Conservation (phyloP, 371 early-diverging fungal genomes). For the Blakeslea trispora region DNA sequence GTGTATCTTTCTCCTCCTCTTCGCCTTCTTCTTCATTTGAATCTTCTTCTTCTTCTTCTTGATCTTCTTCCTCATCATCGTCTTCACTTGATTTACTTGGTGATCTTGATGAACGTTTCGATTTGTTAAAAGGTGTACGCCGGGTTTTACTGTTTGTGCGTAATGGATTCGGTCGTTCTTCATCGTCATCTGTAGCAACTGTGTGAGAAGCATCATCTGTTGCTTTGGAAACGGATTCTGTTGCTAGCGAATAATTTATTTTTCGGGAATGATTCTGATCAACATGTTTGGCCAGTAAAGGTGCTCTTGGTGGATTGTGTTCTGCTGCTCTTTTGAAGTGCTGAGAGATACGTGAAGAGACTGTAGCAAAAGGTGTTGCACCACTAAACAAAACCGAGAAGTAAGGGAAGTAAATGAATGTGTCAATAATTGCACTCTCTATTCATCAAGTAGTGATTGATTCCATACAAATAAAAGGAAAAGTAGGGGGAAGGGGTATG, state of each 20-base stretch:
- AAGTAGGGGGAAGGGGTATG: too few species aligned
- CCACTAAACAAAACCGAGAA: constrained; percentile 57
- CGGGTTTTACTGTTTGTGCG: constrained; percentile 14
- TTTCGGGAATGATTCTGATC: constrained; percentile 77
- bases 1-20: neutral
- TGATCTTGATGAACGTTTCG: neutral
- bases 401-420: too few species aligned
- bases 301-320: constrained; percentile 76
- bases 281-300: constrained; percentile 70
- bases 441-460: too few species aligned
- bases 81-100: constrained; percentile 1
- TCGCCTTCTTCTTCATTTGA: neutral
- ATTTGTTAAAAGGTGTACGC: constrained; percentile 1
- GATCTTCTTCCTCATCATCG: neutral
- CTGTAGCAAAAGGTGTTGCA: constrained; percentile 89
- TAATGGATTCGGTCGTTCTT: neutral
- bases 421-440: too few species aligned
- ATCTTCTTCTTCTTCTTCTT: constrained; percentile 2
- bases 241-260: constrained; percentile 75
- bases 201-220: neutral
- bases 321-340: constrained; percentile 80
- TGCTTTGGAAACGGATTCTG: constrained; percentile 29
- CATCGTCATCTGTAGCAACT: constrained; percentile 2
- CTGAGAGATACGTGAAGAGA: constrained; percentile 86
- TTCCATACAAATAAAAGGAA: too few species aligned